Percentiles rank a stretch among this genome's conserved stretches.
Conservation (phyloP, 2,329 filamentous ascomycete genomes). For the Hysterium pulicare region DNA sequence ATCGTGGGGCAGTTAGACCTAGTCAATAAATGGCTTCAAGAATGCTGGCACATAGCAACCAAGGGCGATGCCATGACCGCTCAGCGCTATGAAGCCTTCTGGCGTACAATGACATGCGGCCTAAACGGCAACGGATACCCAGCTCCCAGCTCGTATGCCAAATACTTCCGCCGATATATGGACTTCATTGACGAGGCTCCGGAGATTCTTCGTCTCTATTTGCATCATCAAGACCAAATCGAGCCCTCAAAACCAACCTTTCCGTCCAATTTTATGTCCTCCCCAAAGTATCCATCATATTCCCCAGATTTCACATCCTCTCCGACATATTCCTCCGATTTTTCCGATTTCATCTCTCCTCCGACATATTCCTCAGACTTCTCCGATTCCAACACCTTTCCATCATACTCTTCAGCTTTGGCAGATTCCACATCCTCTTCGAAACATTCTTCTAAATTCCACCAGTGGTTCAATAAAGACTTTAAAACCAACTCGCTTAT, state of each 20-base stretch:
- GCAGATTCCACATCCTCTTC: too few relatives aligned
- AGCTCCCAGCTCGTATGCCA: not conserved
- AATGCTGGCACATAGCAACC: not conserved
- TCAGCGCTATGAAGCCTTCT: not conserved
- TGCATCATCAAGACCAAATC: too few relatives aligned
- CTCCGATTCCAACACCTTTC: too few relatives aligned
- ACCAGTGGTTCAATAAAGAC: not conserved
- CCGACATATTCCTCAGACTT: too few relatives aligned
- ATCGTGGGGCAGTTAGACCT: not conserved
- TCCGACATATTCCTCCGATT: too few relatives aligned
- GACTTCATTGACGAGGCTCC: not conserved
- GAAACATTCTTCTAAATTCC: not conserved
- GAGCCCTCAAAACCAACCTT: too few relatives aligned
- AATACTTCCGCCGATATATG: not conserved
- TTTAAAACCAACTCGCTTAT: not conserved
- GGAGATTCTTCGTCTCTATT: not conserved
- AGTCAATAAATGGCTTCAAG: not conserved
- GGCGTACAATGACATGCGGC: not conserved
- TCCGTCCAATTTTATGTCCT: too few relatives aligned
- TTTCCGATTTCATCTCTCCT: too few relatives aligned
- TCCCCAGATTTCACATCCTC: too few relatives aligned
- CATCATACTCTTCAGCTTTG: too few relatives aligned
- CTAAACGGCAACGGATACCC: not conserved
- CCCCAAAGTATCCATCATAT: too few relatives aligned
- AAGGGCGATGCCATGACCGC: not conserved